A percentile compares a stretch with the other conserved stretches of the same genome.
Evolutionary conservation across 352 stramenopile genomes (phyloP).

Genomic region (Globisporangium abappressorium): DNA sequence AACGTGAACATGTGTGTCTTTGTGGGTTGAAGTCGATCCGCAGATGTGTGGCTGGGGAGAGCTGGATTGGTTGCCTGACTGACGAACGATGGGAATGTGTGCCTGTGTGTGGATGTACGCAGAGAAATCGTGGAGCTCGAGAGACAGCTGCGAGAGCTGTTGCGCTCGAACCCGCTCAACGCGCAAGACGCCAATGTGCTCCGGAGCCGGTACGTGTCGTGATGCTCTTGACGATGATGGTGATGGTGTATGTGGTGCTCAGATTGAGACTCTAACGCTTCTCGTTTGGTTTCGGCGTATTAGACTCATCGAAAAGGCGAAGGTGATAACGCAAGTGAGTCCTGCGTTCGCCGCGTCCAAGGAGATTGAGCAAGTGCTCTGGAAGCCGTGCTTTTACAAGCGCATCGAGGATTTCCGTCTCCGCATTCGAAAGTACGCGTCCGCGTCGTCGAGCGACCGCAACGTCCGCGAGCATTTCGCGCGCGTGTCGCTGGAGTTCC

Average conservation of each 20-base stretch:
- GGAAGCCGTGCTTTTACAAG: slow-evolving; percentile 91
- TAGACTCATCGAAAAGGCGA: slow-evolving; percentile 55
- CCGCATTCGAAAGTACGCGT: slow-evolving; percentile 84
- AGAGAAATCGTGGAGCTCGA: slow-evolving; percentile 74
- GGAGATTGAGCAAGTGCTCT: slow-evolving; percentile 81
- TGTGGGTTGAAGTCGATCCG: slow-evolving; percentile 9
- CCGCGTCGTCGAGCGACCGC: slow-evolving; percentile 58
- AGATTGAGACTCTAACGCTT: background rate
- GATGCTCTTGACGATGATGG: background rate
- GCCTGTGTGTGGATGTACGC: background rate
- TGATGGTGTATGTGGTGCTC: background rate
- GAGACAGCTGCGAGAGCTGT: slow-evolving; percentile 66
- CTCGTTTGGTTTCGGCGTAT: background rate
- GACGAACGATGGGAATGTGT: background rate
- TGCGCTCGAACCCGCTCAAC: slow-evolving; percentile 66
- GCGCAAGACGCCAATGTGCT: slow-evolving; percentile 55
- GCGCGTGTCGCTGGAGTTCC: slow-evolving; percentile 69
- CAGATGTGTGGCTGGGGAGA: slow-evolving; percentile 7
- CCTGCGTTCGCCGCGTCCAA: slow-evolving; percentile 56
- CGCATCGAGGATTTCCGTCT: slow-evolving; percentile 88
- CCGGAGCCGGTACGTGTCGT: slow-evolving; percentile 28
- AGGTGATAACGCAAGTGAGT: slow-evolving; percentile 36
- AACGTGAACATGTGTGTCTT: background rate
- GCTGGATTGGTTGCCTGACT: background rate
- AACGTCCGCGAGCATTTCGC: slow-evolving; percentile 76